These are phyloP conservation scores for Kwoniella shivajii DNA, from an alignment of 1,284 basidiomycete genomes.

Conservation along the genomic window DNA sequence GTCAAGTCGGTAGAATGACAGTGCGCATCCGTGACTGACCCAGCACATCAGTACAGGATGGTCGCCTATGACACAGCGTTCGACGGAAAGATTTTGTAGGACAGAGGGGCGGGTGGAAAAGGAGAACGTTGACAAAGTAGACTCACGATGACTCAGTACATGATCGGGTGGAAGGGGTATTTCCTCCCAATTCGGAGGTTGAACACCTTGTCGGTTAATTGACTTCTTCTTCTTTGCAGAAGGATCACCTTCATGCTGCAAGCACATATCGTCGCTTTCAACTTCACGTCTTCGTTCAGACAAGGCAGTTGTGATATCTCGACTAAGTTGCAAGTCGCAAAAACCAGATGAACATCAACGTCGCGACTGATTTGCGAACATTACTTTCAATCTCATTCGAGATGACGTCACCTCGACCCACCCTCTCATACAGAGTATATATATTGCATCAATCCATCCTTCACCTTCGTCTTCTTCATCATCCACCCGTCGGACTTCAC, in stretches of 20 bases:
- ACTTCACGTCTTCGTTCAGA: neutral
- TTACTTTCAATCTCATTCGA: neutral
- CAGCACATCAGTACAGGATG: neutral
- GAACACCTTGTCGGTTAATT: neutral
- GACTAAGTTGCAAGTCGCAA: neutral
- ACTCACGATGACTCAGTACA: slow-evolving; percentile 37
- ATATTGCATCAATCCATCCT: neutral
- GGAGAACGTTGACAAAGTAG: neutral
- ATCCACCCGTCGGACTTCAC: too few relatives aligned
- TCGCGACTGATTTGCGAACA: slow-evolving; percentile 15
- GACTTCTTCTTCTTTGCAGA: neutral
- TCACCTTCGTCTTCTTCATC: too few relatives aligned
- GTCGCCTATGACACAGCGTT: too few relatives aligned
- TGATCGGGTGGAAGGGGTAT: slow-evolving; percentile 34
- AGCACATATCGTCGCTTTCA: too few relatives aligned
- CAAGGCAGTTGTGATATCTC: neutral
- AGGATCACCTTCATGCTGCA: neutral
- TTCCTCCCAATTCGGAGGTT: slow-evolving; percentile 40
- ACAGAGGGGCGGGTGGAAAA: neutral
- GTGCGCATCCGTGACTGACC: slow-evolving; percentile 53
- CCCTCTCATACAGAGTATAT: neutral
- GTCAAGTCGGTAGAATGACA: slow-evolving; percentile 54
- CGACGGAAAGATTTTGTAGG: neutral
- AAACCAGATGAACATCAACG: neutral
- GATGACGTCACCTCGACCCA: slow-evolving; percentile 1